Conservation (phyloP, 116 monocot genomes). For the Posidonia oceanica region DNA sequence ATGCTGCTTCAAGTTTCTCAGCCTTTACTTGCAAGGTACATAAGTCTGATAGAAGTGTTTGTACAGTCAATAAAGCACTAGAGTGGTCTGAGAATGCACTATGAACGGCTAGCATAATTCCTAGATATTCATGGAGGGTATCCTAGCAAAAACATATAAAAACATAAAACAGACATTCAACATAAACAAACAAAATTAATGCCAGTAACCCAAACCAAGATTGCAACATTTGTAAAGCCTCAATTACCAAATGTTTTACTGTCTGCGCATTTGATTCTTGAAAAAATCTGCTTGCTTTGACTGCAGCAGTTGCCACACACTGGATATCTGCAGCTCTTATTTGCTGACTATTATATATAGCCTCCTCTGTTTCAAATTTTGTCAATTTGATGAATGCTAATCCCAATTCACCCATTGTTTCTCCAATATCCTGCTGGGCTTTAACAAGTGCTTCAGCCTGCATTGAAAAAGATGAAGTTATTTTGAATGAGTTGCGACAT, state of each 20-base stretch:
- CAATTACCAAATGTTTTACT: conserved; percentile 68
- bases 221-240: neutral
- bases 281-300: conserved; percentile 72
- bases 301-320: conserved; percentile 63
- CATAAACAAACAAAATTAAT: neutral
- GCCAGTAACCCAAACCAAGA: neutral
- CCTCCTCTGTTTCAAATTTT: conserved; percentile 80
- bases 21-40: conserved; percentile 48
- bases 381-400: conserved; percentile 66
- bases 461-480: neutral
- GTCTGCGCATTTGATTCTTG: conserved; percentile 64
- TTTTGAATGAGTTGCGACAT: too few relatives aligned
- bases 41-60: conserved; percentile 76
- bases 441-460: conserved; percentile 85
- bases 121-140: conserved; percentile 86
- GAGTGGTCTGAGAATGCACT: conserved; percentile 84
- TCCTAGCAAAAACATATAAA: conserved; percentile 39
- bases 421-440: conserved; percentile 75
- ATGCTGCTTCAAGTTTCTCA: conserved; percentile 81
- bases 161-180: neutral
- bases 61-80: conserved; percentile 74
- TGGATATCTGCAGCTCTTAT: conserved; percentile 47
- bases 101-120: conserved; percentile 73
- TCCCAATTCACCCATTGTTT: conserved; percentile 77
- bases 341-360: conserved; percentile 40